phyloP scores from a whole-genome alignment of 768 basidiomycete genomes.

The Leucogyrophana mollusca region DNA sequence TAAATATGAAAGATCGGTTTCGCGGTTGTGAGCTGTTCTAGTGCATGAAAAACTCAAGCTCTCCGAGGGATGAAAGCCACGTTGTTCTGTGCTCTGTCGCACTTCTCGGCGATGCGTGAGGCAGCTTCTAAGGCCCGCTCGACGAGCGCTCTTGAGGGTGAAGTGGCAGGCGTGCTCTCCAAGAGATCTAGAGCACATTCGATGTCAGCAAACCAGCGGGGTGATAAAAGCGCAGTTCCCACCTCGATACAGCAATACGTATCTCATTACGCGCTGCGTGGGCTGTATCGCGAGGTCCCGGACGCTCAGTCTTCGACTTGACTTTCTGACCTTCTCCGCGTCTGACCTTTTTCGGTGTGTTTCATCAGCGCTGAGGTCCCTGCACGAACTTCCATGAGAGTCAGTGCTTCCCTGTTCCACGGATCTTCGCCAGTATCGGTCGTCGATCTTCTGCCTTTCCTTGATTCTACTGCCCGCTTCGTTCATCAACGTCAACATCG shows the following conservation, averaged over 20 bases:
- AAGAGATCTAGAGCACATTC: slow-evolving; percentile 43
- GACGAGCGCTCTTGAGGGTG: slow-evolving; percentile 49
- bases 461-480: slow-evolving; percentile 5
- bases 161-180: slow-evolving; percentile 46
- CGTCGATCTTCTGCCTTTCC: slow-evolving; percentile 6
- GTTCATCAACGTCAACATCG: slow-evolving; percentile 9
- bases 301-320: slow-evolving; percentile 30
- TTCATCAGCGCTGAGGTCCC: neutral
- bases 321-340: slow-evolving; percentile 1
- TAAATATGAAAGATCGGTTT: no score
- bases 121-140: slow-evolving; percentile 59
- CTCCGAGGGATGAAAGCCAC: slow-evolving; percentile 36
- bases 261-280: slow-evolving; percentile 61
- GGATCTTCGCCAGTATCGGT: slow-evolving; percentile 1
- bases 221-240: slow-evolving; percentile 10
- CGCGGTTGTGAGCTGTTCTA: no score
- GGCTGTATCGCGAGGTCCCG: slow-evolving; percentile 65
- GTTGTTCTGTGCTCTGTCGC: slow-evolving; percentile 61
- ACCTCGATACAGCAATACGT: slow-evolving; percentile 63
- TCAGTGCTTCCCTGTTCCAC: neutral
- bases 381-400: neutral
- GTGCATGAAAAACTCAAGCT: no score
- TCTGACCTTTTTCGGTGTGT: neutral
- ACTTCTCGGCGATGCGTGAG: slow-evolving; percentile 55
- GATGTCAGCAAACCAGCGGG: neutral